Evolutionary conservation across 2,329 filamentous ascomycete species (phyloP).

Genomic region (Pestalotiopsis sp.): DNA sequence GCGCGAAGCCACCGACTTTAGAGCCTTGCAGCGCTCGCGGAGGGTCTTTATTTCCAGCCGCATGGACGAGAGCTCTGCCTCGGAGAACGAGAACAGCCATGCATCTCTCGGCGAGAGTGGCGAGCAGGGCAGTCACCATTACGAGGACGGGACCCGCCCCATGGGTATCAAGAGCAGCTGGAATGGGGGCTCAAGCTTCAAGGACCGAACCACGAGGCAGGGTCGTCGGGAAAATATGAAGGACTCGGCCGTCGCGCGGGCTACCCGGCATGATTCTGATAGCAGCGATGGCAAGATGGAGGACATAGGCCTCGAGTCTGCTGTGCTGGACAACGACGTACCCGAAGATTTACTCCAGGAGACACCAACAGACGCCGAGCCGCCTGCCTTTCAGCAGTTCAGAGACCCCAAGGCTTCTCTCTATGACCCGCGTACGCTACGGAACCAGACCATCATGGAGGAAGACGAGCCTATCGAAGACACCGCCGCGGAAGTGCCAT

Average conservation of each 20-base stretch:
- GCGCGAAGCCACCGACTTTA: constrained; percentile 91
- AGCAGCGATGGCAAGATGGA: constrained; percentile 70
- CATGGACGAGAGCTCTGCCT: constrained; percentile 82
- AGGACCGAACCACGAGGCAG: constrained; percentile 39
- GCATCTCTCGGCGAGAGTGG: constrained; percentile 56
- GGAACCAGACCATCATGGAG: constrained; percentile 38
- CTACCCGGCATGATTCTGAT: constrained; percentile 33
- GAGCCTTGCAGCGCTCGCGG: constrained; percentile 86
- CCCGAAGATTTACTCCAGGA: constrained; percentile 63
- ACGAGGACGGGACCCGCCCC: constrained; percentile 49
- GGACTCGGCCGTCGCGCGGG: constrained; percentile 27
- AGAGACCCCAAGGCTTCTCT: constrained; percentile 44
- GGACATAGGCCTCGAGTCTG: constrained; percentile 80
- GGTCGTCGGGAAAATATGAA: constrained; percentile 43
- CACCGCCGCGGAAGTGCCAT: constrained; percentile 45
- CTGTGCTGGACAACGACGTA: constrained; percentile 60
- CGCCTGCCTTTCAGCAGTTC: constrained; percentile 66
- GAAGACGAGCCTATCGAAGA: constrained; percentile 37
- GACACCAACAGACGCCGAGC: constrained; percentile 51
- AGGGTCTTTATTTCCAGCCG: constrained; percentile 84
- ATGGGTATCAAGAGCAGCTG: constrained; percentile 66
- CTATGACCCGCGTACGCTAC: constrained; percentile 48
- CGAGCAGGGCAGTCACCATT: constrained; percentile 47
- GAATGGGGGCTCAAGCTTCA: constrained; percentile 56
- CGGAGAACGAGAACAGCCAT: constrained; percentile 71